phyloP scores from a whole-genome alignment of 2,329 filamentous ascomycete genomes.

The Didymella glomerata region DNA sequence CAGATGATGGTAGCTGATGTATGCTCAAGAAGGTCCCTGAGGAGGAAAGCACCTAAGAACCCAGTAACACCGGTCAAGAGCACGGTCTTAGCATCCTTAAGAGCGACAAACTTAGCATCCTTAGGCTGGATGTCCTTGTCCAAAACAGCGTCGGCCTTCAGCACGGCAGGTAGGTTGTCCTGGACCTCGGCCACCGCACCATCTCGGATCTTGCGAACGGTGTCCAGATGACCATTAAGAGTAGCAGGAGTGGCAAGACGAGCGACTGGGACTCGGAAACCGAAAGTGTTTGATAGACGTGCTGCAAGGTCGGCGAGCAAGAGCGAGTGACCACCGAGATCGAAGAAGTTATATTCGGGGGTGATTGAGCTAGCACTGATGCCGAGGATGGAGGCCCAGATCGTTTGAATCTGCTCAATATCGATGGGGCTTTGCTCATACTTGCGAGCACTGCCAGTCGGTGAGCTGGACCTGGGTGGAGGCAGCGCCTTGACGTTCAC shows the following conservation, averaged over 20 bases:
- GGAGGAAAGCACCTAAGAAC: constrained; percentile 77
- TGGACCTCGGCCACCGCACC: constrained; percentile 78
- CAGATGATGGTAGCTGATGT: constrained; percentile 76
- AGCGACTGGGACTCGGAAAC: constrained; percentile 75
- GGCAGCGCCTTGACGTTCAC: constrained; percentile 77
- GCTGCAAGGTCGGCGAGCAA: constrained; percentile 80
- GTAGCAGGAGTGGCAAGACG: constrained; percentile 76
- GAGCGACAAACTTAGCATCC: constrained; percentile 62
- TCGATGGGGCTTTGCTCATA: constrained; percentile 70
- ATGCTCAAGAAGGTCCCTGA: constrained; percentile 71
- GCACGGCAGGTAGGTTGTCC: constrained; percentile 74
- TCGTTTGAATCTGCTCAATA: constrained; percentile 71
- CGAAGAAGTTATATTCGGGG: constrained; percentile 79
- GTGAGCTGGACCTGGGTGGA: constrained; percentile 62
- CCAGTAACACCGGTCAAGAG: constrained; percentile 79
- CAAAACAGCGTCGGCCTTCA: constrained; percentile 72
- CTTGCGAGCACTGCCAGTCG: constrained; percentile 56
- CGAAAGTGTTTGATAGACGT: constrained; percentile 72
- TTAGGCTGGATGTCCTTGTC: constrained; percentile 72
- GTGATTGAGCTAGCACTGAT: constrained; percentile 70
- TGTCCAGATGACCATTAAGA: constrained; percentile 74
- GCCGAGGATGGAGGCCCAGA: constrained; percentile 76
- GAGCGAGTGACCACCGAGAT: constrained; percentile 80
- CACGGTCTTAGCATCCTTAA: constrained; percentile 73
- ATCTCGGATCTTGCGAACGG: constrained; percentile 74